phyloP scores from a whole-genome alignment of 2,329 filamentous ascomycete species.

The Didymella sp. region DNA sequence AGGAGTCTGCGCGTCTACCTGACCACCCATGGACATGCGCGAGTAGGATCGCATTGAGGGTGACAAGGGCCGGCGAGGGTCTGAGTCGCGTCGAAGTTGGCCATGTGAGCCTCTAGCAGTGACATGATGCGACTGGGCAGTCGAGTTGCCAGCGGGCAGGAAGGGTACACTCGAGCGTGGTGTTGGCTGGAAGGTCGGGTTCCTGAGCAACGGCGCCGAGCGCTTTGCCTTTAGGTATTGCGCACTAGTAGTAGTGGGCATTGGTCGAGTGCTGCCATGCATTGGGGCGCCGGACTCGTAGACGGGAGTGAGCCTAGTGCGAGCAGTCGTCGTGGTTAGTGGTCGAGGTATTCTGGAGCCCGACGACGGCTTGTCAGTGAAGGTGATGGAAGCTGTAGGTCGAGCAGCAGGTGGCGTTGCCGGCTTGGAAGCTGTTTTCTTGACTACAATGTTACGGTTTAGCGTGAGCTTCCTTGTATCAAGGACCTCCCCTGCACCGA shows the following conservation, averaged over 20 bases:
- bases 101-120: constrained; percentile 72
- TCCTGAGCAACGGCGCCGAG: constrained; percentile 65
- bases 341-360: constrained; percentile 81
- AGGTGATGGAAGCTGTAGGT: constrained; percentile 84
- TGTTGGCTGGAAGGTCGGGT: constrained; percentile 58
- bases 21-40: constrained; percentile 56
- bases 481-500: constrained; percentile 83
- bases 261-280: constrained; percentile 64
- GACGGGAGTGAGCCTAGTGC: constrained; percentile 80
- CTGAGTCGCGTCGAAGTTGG: constrained; percentile 83
- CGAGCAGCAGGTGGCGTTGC: constrained; percentile 72
- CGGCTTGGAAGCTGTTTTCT: constrained; percentile 63
- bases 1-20: constrained; percentile 60
- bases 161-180: constrained; percentile 75
- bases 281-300: constrained; percentile 82
- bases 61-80: constrained; percentile 61
- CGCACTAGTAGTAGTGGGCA: constrained; percentile 61
- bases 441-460: constrained; percentile 91
- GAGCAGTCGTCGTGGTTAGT: constrained; percentile 51
- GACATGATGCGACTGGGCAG: constrained; percentile 78
- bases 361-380: constrained; percentile 72
- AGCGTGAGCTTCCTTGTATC: constrained; percentile 80
- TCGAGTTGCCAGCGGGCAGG: constrained; percentile 76
- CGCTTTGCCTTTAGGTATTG: constrained; percentile 66
- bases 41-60: constrained; percentile 56